Conservation (phyloP, 495 filamentous ascomycete genomes). For the Hypomontagnella monticulosa region DNA sequence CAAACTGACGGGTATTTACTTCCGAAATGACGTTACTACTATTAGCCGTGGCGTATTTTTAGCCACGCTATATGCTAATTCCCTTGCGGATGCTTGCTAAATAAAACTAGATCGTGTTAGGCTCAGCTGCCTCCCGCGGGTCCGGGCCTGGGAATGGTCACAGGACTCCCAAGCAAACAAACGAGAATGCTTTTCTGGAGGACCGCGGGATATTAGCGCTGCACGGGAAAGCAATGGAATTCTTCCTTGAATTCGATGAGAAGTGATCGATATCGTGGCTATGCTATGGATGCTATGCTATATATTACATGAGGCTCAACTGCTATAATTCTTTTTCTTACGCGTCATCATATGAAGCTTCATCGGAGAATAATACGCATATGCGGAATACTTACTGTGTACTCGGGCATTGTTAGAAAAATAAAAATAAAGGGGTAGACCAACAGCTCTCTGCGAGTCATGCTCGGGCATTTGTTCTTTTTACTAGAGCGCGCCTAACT, state of each 20-base stretch:
- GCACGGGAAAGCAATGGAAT: conserved; percentile 5
- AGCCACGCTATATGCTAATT: neutral
- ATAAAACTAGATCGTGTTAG: conserved; percentile 1
- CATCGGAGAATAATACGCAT: neutral
- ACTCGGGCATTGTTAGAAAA: neutral
- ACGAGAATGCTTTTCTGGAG: conserved; percentile 15
- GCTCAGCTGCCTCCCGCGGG: neutral
- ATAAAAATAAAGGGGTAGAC: neutral
- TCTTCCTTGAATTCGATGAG: neutral
- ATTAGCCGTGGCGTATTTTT: conserved; percentile 5
- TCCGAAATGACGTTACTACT: conserved; percentile 8
- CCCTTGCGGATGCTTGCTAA: conserved; percentile 14
- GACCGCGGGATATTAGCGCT: conserved; percentile 11
- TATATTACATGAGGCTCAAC: neutral
- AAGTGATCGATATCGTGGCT: neutral
- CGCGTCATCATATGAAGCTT: too few relatives aligned
- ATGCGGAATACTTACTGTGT: neutral
- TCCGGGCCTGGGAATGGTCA: neutral
- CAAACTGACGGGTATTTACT: conserved; percentile 2
- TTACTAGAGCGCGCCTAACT: neutral
- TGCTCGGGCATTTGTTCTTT: conserved; percentile 4
- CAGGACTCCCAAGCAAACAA: neutral
- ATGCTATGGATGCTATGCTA: neutral
- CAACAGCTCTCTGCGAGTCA: conserved; percentile 12
- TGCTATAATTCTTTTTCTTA: too few relatives aligned